Base-by-base conservation (phyloP, 768 basidiomycete genomes). In the Lactarius deliciosus region DNA sequence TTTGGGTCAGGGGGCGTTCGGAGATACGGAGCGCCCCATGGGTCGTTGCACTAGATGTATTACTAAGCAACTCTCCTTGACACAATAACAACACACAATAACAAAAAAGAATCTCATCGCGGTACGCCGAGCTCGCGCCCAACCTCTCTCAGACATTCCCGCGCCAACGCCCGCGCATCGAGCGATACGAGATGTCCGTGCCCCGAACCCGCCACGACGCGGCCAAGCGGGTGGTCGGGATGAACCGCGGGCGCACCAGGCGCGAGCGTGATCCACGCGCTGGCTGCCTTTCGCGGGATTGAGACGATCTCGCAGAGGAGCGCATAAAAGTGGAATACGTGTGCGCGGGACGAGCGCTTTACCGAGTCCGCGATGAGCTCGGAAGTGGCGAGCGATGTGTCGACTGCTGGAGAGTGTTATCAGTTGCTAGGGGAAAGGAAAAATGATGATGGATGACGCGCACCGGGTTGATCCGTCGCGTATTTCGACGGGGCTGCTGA, bases 241-340 rank as follows among this genome's bases (percentile, higher is more conserved):
- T 36, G 36, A 30, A 5, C 34, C 34, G 20, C 25, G n/a, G 15
- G 45, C 20, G 63, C n/a, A n/a, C n/a, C n/a, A n/a, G n/a, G n/a
- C n/a, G n/a, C 54, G 11, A 59, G 43, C 60, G 74, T 34, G 13
- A 91, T 77, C 89, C 90, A 94, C 13, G 86, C 82, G 2, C 83
- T 81, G 0, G 94, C 91, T 15, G 86, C 81, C 70, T 82, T 85
- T 34, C 87, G 80, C 0, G 90, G 85, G 63, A 89, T 83, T 2
- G 92, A 86, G 9, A 85, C 88, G 57, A 96, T 88, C 71, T 94
- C 88, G 70, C 90, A 90, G 5, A 97, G 75, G 2, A 91, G 77
- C 0, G 85, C 79, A 73, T 96, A 96, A 65, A 96, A 88, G 73
- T 94, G 88, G 82, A 96, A 96, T 13, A 98, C 78, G 72, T 96